A percentile compares a stretch with the other conserved stretches of the same genome.
phyloP scores from a whole-genome alignment of 2,329 filamentous ascomycete genomes.

The Akanthomyces muscarius region DNA sequence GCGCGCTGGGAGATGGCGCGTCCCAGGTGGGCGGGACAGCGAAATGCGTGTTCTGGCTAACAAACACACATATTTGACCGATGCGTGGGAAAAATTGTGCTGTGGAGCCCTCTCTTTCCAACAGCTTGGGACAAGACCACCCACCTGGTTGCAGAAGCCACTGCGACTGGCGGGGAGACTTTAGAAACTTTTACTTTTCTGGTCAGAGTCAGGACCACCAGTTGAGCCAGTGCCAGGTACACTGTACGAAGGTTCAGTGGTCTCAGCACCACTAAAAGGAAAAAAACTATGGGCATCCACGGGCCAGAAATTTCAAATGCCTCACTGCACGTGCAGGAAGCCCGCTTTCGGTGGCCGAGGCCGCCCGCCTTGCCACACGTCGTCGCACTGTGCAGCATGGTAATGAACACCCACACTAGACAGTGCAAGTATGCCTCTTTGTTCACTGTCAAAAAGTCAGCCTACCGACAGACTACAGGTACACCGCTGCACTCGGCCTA shows the following conservation, averaged over 20 bases:
- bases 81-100: no score
- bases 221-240: not conserved
- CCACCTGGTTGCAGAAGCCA: not conserved
- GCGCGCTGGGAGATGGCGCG: no score
- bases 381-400: constrained; percentile 2
- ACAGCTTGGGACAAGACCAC: not conserved
- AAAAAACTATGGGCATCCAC: not conserved
- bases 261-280: not conserved
- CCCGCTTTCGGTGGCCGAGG: constrained; percentile 11
- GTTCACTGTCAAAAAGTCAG: not conserved
- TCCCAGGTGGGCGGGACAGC: not conserved
- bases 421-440: no score
- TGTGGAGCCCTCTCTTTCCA: no score
- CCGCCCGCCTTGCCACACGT: not conserved
- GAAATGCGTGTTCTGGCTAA: no score
- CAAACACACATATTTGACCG: no score
- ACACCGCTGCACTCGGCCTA: not conserved
- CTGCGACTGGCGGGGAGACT: not conserved
- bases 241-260: not conserved
- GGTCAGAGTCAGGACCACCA: no score
- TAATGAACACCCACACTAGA: no score
- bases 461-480: not conserved
- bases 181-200: not conserved
- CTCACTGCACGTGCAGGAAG: constrained; percentile 1
- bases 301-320: not conserved